phyloP scores from a whole-genome alignment of 2,329 filamentous ascomycete genomes.

The Didymella sp. region DNA sequence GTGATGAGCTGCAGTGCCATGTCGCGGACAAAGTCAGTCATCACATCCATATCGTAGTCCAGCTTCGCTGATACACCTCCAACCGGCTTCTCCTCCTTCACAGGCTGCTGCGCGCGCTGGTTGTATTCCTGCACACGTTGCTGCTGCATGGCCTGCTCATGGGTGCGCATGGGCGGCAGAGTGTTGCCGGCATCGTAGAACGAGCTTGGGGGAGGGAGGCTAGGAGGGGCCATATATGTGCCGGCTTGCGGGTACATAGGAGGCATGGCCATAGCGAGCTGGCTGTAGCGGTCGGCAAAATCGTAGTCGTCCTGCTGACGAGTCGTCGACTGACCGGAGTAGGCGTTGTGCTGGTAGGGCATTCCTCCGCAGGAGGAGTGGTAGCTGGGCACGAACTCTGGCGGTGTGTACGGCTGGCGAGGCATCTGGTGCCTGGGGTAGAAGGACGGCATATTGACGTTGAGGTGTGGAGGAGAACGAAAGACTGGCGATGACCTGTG shows the following conservation, averaged over 20 bases:
- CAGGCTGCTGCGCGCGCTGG: slow-evolving; percentile 49
- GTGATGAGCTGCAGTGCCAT: slow-evolving; percentile 78
- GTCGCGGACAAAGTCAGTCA: slow-evolving; percentile 93
- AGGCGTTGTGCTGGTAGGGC: slow-evolving; percentile 56
- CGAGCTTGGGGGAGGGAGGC: slow-evolving; percentile 46
- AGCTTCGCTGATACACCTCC: slow-evolving; percentile 92
- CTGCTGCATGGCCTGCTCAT: slow-evolving; percentile 47
- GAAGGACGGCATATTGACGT: slow-evolving; percentile 59
- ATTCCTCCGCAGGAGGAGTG: slow-evolving; percentile 54
- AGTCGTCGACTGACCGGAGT: slow-evolving; percentile 50
- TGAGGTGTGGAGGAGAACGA: slow-evolving; percentile 45
- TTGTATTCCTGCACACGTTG: slow-evolving; percentile 51
- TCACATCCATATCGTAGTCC: slow-evolving; percentile 95
- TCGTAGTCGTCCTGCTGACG: slow-evolving; percentile 56
- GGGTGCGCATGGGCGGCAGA: slow-evolving; percentile 56
- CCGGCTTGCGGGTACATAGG: slow-evolving; percentile 51
- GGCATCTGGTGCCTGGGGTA: slow-evolving; percentile 56
- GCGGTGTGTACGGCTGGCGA: slow-evolving; percentile 56
- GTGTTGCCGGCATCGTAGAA: slow-evolving; percentile 56
- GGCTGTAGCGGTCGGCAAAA: slow-evolving; percentile 56
- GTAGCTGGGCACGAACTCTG: slow-evolving; percentile 56
- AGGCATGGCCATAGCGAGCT: slow-evolving; percentile 50
- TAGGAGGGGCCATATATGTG: slow-evolving; percentile 48
- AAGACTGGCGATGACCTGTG: slow-evolving; percentile 54
- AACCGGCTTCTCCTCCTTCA: slow-evolving; percentile 70